A percentile compares a stretch with the other conserved stretches of the same genome.
Evolutionary conservation across 345 rosid species (phyloP).

Genomic region (Pugionium dolabratum): DNA sequence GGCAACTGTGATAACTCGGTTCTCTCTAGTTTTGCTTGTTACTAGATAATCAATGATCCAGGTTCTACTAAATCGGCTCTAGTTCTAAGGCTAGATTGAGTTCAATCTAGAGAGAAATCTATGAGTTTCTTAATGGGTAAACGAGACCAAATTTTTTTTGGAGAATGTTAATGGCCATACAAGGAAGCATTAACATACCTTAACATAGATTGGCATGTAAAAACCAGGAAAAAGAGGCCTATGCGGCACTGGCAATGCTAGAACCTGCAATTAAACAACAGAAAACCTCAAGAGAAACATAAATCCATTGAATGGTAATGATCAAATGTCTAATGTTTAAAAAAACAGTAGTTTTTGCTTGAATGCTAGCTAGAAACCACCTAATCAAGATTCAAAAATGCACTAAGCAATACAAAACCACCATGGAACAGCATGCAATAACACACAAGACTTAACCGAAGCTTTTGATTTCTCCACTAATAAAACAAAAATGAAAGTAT

Average conservation of each 20-base stretch:
- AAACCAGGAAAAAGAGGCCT: slow-evolving; percentile 97
- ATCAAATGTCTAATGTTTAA: neutral
- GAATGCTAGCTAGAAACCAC: neutral
- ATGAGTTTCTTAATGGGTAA: neutral
- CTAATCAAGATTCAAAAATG: too few relatives aligned
- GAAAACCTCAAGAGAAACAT: slow-evolving; percentile 5
- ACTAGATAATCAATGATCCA: neutral
- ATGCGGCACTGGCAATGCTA: slow-evolving; percentile 89
- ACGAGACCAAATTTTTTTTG: neutral
- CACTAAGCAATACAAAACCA: neutral
- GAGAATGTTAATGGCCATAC: neutral
- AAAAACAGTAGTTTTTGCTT: too few relatives aligned
- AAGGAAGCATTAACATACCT: slow-evolving; percentile 53
- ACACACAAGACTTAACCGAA: neutral
- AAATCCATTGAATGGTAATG: neutral
- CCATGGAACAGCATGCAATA: neutral
- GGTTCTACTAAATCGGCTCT: neutral
- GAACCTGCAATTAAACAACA: slow-evolving; percentile 59
- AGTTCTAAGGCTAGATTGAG: slow-evolving; percentile 8
- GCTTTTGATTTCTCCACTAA: neutral
- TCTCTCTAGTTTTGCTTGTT: slow-evolving; percentile 16
- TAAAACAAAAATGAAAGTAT: slow-evolving; percentile 9
- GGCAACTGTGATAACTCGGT: neutral
- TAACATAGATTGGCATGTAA: slow-evolving; percentile 95
- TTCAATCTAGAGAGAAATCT: neutral